Conservation (phyloP, 2,329 filamentous ascomycete species). For the Cladosporium phlei region DNA sequence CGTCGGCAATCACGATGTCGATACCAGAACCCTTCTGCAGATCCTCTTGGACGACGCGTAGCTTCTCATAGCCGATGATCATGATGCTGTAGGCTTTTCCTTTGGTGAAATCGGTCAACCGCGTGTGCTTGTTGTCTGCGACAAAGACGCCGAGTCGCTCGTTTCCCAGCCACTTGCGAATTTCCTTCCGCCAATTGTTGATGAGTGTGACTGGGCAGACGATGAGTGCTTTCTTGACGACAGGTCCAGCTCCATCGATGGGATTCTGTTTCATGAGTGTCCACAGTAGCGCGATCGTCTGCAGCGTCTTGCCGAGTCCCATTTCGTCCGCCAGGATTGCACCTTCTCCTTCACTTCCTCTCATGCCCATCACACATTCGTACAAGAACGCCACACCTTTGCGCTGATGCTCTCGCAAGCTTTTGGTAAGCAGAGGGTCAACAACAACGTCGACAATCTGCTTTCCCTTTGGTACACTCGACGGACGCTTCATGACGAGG, state of each 20-base stretch:
- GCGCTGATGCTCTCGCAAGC: conserved; percentile 63
- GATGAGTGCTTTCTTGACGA: conserved; percentile 66
- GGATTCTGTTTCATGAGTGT: conserved; percentile 69
- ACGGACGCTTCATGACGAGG: conserved; percentile 62
- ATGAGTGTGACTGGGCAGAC: conserved; percentile 70
- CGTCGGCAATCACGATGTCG: conserved; percentile 67
- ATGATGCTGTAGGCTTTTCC: conserved; percentile 65
- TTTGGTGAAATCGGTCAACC: conserved; percentile 63
- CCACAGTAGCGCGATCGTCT: conserved; percentile 68
- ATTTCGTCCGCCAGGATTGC: conserved; percentile 72
- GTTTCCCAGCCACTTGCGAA: conserved; percentile 68
- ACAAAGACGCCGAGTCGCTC: conserved; percentile 66
- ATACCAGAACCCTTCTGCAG: conserved; percentile 59
- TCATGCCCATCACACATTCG: conserved; percentile 71
- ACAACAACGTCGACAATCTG: conserved; percentile 68
- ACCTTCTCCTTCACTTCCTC: conserved; percentile 60
- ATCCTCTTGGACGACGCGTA: conserved; percentile 61
- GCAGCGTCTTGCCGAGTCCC: conserved; percentile 69
- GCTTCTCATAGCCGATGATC: conserved; percentile 70
- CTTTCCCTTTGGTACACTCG: conserved; percentile 53
- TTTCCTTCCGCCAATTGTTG: conserved; percentile 69
- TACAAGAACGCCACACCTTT: conserved; percentile 68
- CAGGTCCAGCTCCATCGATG: conserved; percentile 53
- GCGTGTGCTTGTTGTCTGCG: conserved; percentile 55
- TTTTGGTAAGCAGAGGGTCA: conserved; percentile 59